These are phyloP conservation scores for Solanum medicagineum DNA, from an alignment of 257 asterid species.

Conservation along the genomic window DNA sequence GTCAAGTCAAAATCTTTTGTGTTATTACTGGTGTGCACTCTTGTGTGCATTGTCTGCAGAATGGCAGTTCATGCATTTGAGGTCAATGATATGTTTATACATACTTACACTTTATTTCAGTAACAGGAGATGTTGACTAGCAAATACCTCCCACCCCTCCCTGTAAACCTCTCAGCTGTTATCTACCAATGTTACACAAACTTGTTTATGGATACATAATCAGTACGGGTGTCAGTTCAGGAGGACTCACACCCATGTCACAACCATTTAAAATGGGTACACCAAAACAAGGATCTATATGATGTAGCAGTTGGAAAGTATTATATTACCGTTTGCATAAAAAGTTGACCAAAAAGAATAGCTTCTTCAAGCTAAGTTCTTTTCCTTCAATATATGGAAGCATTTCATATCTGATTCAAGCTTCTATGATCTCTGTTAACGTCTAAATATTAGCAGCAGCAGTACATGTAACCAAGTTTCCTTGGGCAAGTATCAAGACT, in stretches of 20 bases:
- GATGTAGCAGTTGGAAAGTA: not conserved
- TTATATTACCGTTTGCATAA: not conserved
- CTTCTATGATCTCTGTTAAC: not conserved
- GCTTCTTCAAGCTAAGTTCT: not conserved
- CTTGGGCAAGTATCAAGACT: not conserved
- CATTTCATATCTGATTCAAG: not conserved
- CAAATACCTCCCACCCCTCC: not conserved
- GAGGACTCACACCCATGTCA: not conserved
- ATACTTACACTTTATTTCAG: not conserved
- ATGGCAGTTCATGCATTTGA: not conserved
- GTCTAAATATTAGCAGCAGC: not conserved
- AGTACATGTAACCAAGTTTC: not conserved
- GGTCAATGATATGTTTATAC: not conserved
- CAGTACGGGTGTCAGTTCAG: not conserved
- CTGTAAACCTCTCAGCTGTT: not conserved
- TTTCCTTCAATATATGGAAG: not conserved
- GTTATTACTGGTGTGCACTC: not conserved
- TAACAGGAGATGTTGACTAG: not conserved
- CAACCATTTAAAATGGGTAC: not conserved
- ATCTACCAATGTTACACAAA: not conserved
- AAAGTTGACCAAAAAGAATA: not conserved
- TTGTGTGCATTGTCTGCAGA: not conserved
- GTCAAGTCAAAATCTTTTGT: not conserved
- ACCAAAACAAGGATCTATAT: not conserved
- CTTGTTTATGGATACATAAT: not conserved